Evolutionary conservation across 305 asterid genomes (phyloP), one percentile per base, ranked within the genome.

Genomic region (Andrographis paniculata): DNA sequence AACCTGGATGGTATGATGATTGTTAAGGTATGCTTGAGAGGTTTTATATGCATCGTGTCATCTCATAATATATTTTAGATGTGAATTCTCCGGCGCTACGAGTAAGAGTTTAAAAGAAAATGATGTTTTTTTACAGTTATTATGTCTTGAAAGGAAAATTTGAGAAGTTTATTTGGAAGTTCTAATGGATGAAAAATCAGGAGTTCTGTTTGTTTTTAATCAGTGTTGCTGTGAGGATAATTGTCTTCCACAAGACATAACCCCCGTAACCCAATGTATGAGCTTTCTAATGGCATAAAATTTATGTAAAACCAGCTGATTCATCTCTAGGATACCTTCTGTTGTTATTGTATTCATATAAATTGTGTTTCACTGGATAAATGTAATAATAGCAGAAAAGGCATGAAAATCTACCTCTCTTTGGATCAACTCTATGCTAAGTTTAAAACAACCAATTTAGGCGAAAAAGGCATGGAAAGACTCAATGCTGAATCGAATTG

Each of bases 1-100:
- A 92, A 92, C 66, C 64, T 92, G 67, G 99, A 87, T 42, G 99
- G 99, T 24, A 79, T 92, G 95, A 78, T 92, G 94, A 84, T 87
- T 62, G 87, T 92, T 50, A 79, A 77, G 92, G 99, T 87, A 73
- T 53, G 74, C 54, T 22, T 51, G 53, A 35, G 55, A 17, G 37
- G 20, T 22, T 17, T 39, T 17, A 12, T 14, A 14, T 11, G n/a
- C 8, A 8, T 13, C 1, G 50, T 2, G 12, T 9, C 12, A 9
- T 45, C 11, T 6, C 16, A 13, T 14, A 35, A 35, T 35, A 35
- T 35, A 35, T 12, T 35, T 35, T 8, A 35, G 40, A 13, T 1
- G 12, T 12, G 16, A 38, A 38, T 14, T 14, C 2, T n/a, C 16
- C 43, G 16, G 19, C 10, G 7, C 2, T 15, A n/a, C 3, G 14